Conservation (phyloP, 805 yeast species). For the Candida berthetii region DNA sequence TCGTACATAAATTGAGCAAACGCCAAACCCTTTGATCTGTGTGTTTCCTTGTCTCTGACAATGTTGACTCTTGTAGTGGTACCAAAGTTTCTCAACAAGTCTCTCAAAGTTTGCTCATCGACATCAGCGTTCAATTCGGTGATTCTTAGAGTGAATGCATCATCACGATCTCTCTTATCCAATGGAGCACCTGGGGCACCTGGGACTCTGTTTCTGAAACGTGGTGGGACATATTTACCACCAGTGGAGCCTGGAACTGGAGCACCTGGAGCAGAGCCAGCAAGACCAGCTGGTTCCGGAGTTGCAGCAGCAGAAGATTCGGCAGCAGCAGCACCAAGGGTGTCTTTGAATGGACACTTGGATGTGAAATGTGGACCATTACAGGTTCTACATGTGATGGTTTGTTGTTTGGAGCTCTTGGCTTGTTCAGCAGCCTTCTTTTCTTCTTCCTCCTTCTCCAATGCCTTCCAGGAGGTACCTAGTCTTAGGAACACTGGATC, state of each 20-base stretch:
- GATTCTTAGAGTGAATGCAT: slow-evolving; percentile 80
- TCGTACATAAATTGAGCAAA: slow-evolving; percentile 77
- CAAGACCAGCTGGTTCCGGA: slow-evolving; percentile 6
- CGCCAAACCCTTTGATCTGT: slow-evolving; percentile 93
- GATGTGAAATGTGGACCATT: slow-evolving; percentile 90
- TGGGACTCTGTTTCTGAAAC: slow-evolving; percentile 33
- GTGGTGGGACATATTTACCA: slow-evolving; percentile 36
- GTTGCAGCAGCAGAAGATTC: slow-evolving; percentile 15
- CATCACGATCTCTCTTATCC: slow-evolving; percentile 59
- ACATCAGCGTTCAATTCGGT: slow-evolving; percentile 86
- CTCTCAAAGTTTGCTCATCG: slow-evolving; percentile 75
- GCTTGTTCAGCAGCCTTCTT: slow-evolving; percentile 39
- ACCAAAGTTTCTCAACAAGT: slow-evolving; percentile 64
- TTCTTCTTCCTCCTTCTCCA: slow-evolving; percentile 65
- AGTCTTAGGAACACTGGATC: slow-evolving; percentile 75
- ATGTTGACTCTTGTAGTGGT: slow-evolving; percentile 69
- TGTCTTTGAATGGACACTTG: slow-evolving; percentile 93
- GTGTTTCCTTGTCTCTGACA: slow-evolving; percentile 88
- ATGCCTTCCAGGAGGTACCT: slow-evolving; percentile 71
- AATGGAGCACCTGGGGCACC: slow-evolving; percentile 33
- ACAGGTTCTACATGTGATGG: slow-evolving; percentile 81
- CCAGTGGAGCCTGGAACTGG: slow-evolving; percentile 25
- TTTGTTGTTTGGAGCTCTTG: slow-evolving; percentile 39
- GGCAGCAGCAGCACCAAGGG: slow-evolving; percentile 51
- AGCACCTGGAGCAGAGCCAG: slow-evolving; percentile 20